Evolutionary conservation across 1,284 basidiomycete genomes (phyloP).

Genomic region (Ceratobasidium sp.): DNA sequence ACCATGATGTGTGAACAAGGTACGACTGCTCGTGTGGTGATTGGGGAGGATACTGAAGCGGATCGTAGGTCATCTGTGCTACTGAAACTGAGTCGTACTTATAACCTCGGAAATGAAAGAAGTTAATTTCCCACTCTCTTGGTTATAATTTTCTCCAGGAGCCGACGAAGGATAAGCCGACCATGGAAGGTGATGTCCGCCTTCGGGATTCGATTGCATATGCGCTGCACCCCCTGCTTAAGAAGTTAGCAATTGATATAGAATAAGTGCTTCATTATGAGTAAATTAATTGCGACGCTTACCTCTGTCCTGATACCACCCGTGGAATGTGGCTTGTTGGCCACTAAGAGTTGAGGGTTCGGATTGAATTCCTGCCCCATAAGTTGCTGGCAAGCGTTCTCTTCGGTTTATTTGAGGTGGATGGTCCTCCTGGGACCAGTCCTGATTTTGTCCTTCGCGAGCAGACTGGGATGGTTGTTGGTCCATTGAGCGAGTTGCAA

Average conservation of each 20-base stretch:
- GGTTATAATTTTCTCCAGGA: constrained; percentile 15
- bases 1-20: not conserved
- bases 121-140: constrained; percentile 42
- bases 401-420: not conserved
- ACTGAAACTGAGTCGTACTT: constrained; percentile 21
- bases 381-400: not conserved
- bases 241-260: not conserved
- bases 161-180: not conserved
- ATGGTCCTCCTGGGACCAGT: not conserved
- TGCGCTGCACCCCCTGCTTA: not conserved
- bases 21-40: not conserved
- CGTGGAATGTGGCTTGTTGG: not conserved
- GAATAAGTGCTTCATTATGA: not conserved
- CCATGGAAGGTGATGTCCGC: constrained; percentile 13
- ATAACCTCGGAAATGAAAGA: constrained; percentile 28
- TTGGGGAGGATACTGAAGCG: constrained; percentile 6
- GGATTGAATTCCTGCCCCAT: not conserved
- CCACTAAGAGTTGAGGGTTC: not conserved
- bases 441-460: not conserved
- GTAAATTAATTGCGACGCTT: not conserved
- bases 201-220: constrained; percentile 1
- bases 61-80: constrained; percentile 1
- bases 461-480: constrained; percentile 2
- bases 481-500: not conserved
- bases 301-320: constrained; percentile 24